A percentile compares a stretch with the other conserved stretches of the same genome.
Evolutionary conservation across 2,329 filamentous ascomycete species (phyloP).

Genomic region (Cadophora sp.): DNA sequence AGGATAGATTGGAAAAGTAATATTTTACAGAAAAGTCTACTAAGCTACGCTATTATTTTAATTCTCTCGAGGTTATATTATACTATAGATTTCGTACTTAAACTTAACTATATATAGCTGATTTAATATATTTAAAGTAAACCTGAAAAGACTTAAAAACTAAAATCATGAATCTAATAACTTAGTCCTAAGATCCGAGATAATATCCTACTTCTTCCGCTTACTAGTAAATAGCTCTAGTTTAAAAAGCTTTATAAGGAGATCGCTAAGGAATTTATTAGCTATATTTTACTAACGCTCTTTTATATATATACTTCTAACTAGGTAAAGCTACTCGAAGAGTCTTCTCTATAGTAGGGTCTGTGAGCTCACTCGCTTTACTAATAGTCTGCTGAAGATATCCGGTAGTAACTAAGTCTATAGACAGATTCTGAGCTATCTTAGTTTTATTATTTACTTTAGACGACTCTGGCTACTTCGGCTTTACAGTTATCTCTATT

Average conservation of each 20-base stretch:
- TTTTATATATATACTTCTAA: conserved; percentile 2
- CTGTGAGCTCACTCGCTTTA: too few species aligned
- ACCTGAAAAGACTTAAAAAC: conserved; percentile 5
- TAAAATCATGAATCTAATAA: conserved; percentile 12
- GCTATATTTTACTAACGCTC: conserved; percentile 8
- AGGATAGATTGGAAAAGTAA: conserved; percentile 17
- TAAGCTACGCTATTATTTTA: conserved; percentile 11
- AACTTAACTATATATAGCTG: conserved; percentile 8
- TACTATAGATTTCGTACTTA: conserved; percentile 14
- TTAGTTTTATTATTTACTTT: not conserved
- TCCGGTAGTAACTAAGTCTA: not conserved
- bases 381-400: too few species aligned
- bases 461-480: not conserved
- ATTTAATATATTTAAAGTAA: conserved; percentile 18
- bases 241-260: conserved; percentile 1
- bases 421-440: not conserved
- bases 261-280: conserved; percentile 11
- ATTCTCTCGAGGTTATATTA: conserved; percentile 19
- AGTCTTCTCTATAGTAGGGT: conserved; percentile 21
- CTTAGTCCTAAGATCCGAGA: not conserved
- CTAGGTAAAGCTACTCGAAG: conserved; percentile 11
- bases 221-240: conserved; percentile 6
- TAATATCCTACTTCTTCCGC: conserved; percentile 12
- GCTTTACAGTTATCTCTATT: not conserved
- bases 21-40: conserved; percentile 8